phyloP scores from a whole-genome alignment of 108 stramenopile species.

The Mediolabrus comicus region DNA sequence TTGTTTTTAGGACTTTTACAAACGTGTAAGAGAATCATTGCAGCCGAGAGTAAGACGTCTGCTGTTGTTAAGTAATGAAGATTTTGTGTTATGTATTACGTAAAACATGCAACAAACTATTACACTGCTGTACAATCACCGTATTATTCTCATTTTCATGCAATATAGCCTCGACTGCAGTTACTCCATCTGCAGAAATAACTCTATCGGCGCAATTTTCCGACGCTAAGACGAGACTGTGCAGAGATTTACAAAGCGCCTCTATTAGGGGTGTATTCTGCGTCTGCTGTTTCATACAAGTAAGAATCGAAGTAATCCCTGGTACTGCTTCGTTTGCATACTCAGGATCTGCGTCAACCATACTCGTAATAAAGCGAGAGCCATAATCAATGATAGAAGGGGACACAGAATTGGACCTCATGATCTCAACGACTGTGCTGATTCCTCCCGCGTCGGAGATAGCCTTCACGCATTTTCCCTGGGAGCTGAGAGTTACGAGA shows the following conservation, averaged over 20 bases:
- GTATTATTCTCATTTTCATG: background rate
- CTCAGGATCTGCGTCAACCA: constrained; percentile 23
- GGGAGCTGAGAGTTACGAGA: constrained; percentile 40
- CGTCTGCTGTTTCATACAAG: constrained; percentile 45
- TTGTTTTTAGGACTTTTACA: constrained; percentile 42
- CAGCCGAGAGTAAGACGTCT: background rate
- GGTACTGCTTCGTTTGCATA: constrained; percentile 36
- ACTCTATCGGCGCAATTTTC: constrained; percentile 29
- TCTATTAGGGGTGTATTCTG: constrained; percentile 23
- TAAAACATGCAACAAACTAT: background rate
- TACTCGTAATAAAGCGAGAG: constrained; percentile 43
- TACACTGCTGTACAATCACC: background rate
- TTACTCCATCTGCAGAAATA: constrained; percentile 1
- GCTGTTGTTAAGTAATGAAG: background rate
- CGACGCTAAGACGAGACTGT: constrained; percentile 46
- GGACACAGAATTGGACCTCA: constrained; percentile 45
- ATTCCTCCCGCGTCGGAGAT: constrained; percentile 54
- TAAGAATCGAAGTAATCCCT: constrained; percentile 38
- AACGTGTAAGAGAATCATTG: constrained; percentile 23
- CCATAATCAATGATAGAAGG: constrained; percentile 42
- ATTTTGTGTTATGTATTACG: background rate
- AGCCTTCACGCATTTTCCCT: constrained; percentile 28
- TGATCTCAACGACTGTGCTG: constrained; percentile 45
- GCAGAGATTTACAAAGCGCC: constrained; percentile 53
- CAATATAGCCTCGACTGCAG: background rate